phyloP scores from a whole-genome alignment of 805 yeast genomes.

The Nakazawaea peltata region DNA sequence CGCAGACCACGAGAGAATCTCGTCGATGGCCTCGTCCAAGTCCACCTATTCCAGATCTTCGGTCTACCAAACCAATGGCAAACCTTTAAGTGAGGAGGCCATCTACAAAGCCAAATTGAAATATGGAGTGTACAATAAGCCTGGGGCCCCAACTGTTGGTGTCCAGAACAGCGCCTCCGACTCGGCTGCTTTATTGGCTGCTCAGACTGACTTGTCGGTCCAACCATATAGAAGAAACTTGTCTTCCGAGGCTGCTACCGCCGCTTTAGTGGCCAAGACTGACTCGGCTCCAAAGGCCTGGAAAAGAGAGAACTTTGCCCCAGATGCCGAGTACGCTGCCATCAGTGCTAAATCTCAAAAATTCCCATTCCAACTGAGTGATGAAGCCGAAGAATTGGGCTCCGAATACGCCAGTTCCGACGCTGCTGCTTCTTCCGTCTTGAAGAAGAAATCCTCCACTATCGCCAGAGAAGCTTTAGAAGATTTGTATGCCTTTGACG shows the following conservation, averaged over 20 bases:
- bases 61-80: constrained; percentile 62
- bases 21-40: constrained; percentile 9
- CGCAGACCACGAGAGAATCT: constrained; percentile 4
- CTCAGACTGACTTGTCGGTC: constrained; percentile 54
- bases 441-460: constrained; percentile 18
- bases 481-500: constrained; percentile 34
- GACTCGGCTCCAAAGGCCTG: constrained; percentile 40
- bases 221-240: constrained; percentile 55
- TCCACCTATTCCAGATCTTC: constrained; percentile 21
- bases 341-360: constrained; percentile 26
- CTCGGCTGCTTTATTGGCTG: constrained; percentile 71
- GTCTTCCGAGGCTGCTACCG: constrained; percentile 59
- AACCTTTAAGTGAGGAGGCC: constrained; percentile 68
- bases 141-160: constrained; percentile 47
- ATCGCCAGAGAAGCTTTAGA: constrained; percentile 30
- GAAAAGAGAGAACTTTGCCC: constrained; percentile 36
- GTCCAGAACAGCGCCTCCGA: constrained; percentile 63
- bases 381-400: constrained; percentile 19
- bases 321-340: constrained; percentile 40
- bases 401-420: constrained; percentile 27
- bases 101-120: constrained; percentile 65
- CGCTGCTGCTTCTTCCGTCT: constrained; percentile 34
- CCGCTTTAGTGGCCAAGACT: constrained; percentile 44
- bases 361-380: constrained; percentile 19
- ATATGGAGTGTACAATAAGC: constrained; percentile 54